Evolutionary conservation across 73 alveolate species (phyloP).

Genomic region (Paramecium octaurelia): DNA sequence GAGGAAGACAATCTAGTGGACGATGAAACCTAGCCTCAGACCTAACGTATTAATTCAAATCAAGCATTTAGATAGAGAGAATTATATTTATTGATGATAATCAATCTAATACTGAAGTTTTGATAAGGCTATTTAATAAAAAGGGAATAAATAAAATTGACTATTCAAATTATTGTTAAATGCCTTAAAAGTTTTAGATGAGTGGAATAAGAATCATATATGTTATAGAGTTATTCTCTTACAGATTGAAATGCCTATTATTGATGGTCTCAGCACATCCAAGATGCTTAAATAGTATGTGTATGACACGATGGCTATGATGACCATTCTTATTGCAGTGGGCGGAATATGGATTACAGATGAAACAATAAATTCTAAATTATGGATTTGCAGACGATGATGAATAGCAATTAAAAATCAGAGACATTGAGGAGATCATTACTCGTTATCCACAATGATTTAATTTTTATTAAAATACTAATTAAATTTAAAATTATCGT

Average conservation of each 20-base stretch:
- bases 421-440: neutral
- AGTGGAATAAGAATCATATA: neutral
- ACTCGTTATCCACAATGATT: conserved; percentile 12
- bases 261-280: neutral
- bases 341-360: neutral
- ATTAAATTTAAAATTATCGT: neutral
- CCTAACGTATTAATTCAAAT: neutral
- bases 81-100: neutral
- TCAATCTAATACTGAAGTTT: neutral
- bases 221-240: neutral
- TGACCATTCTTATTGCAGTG: neutral
- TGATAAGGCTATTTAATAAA: neutral
- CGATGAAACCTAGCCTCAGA: neutral
- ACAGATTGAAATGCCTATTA: conserved; percentile 38
- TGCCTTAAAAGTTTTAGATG: neutral
- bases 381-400: neutral
- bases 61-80: neutral
- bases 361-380: neutral
- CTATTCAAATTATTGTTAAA: conserved; percentile 6
- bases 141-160: neutral
- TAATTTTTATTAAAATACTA: neutral
- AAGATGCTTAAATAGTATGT: neutral
- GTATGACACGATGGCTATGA: neutral
- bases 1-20: neutral
- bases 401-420: neutral